These are phyloP conservation scores for Aurinia saxatilis DNA, from an alignment of 345 rosid genomes.

Conservation along the genomic window DNA sequence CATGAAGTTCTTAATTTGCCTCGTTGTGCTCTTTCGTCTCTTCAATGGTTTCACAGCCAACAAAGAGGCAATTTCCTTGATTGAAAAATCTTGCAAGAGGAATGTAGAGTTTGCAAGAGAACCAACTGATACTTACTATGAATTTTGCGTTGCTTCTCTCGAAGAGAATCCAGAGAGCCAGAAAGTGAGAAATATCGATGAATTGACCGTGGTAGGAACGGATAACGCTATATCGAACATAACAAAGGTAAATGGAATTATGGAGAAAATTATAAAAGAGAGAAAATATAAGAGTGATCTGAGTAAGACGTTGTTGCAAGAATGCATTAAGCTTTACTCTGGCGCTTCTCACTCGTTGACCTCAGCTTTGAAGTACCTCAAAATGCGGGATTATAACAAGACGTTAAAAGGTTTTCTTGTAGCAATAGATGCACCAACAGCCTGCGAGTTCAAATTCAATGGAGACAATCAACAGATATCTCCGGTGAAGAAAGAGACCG, in stretches of 20 bases:
- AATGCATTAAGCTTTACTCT: not conserved
- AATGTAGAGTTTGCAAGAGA: slow-evolving; percentile 21
- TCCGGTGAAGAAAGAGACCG: not conserved
- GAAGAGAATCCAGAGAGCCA: slow-evolving; percentile 23
- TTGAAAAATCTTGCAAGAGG: slow-evolving; percentile 12
- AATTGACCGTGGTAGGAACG: slow-evolving; percentile 6
- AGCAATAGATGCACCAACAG: not conserved
- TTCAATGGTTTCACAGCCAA: not conserved
- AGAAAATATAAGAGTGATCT: too few species aligned
- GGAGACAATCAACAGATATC: not conserved
- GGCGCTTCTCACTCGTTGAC: not conserved
- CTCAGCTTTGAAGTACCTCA: not conserved
- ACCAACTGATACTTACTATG: not conserved
- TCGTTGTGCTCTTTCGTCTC: not conserved
- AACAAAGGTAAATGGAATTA: too few species aligned
- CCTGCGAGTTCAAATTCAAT: not conserved
- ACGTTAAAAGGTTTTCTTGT: not conserved
- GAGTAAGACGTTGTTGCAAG: not conserved
- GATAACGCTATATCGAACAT: not conserved
- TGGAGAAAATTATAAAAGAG: too few species aligned
- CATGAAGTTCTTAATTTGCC: not conserved
- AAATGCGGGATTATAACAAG: not conserved
- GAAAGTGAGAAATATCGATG: slow-evolving; percentile 13
- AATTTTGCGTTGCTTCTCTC: slow-evolving; percentile 25
- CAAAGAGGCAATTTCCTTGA: not conserved